Evolutionary conservation across 805 yeast species (phyloP).

Genomic region (Candida taoyuanica): DNA sequence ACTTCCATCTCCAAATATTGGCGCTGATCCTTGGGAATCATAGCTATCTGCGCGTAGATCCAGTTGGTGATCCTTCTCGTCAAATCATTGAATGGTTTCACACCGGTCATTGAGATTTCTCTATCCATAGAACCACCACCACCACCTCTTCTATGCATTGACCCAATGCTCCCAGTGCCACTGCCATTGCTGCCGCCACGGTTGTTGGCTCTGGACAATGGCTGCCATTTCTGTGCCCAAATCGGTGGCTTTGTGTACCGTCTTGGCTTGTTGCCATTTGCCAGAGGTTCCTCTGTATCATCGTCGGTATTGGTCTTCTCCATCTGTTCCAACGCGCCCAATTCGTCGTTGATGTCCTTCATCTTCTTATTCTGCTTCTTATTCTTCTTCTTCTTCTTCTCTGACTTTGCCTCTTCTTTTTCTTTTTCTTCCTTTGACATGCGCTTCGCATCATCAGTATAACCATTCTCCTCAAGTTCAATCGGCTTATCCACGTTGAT

Average conservation of each 20-base stretch:
- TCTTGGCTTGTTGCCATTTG: constrained; percentile 43
- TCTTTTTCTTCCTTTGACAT: neutral
- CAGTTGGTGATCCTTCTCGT: constrained; percentile 82
- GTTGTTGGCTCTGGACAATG: constrained; percentile 25
- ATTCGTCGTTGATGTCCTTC: constrained; percentile 9
- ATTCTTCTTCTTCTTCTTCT: neutral
- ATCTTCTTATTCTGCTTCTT: neutral
- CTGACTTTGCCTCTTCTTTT: constrained; percentile 3
- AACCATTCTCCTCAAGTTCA: constrained; percentile 14
- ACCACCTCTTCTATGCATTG: neutral
- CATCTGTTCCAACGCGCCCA: constrained; percentile 13
- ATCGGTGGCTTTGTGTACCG: constrained; percentile 64
- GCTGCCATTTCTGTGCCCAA: constrained; percentile 80
- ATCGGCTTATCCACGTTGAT: constrained; percentile 15
- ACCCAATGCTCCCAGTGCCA: neutral
- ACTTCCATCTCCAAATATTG: constrained; percentile 67
- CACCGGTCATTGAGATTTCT: constrained; percentile 52
- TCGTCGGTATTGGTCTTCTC: constrained; percentile 17
- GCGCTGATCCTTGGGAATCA: constrained; percentile 49
- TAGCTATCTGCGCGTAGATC: constrained; percentile 77
- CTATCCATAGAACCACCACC: neutral
- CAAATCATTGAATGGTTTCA: constrained; percentile 74
- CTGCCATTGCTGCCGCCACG: too few relatives aligned
- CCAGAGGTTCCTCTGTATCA: neutral
- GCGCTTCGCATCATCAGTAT: constrained; percentile 1